A percentile compares a stretch with the other conserved stretches of the same genome.
Conservation (phyloP, 2,329 filamentous ascomycete species). For the Aureobasidium zeae region DNA sequence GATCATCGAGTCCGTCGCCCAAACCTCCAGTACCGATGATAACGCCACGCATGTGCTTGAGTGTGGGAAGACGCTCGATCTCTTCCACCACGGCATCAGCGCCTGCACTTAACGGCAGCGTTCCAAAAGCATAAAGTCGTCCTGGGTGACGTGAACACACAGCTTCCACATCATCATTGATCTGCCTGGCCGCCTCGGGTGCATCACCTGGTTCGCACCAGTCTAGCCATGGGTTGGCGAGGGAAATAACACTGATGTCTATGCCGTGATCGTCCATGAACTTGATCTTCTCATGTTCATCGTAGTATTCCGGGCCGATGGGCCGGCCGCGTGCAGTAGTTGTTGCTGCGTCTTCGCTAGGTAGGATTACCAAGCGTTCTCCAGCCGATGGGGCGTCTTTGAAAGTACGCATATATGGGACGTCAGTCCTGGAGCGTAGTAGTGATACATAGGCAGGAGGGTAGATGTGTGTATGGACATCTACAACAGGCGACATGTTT, state of each 20-base stretch:
- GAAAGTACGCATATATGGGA: constrained; percentile 64
- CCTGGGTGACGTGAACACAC: constrained; percentile 60
- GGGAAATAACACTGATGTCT: constrained; percentile 71
- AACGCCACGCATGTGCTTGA: constrained; percentile 69
- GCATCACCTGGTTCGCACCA: constrained; percentile 59
- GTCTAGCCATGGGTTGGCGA: constrained; percentile 92
- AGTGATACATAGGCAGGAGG: constrained; percentile 51
- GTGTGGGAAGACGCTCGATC: constrained; percentile 50
- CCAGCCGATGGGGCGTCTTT: constrained; percentile 38
- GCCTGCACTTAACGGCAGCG: constrained; percentile 66
- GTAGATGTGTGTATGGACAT: constrained; percentile 57
- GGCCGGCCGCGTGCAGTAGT: constrained; percentile 59
- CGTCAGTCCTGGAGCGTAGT: constrained; percentile 47
- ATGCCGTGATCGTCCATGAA: constrained; percentile 86
- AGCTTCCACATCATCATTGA: constrained; percentile 69
- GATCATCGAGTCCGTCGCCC: constrained; percentile 72
- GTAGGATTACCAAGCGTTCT: constrained; percentile 58
- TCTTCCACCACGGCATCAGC: constrained; percentile 52
- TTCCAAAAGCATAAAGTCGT: constrained; percentile 72
- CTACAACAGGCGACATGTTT: constrained; percentile 37
- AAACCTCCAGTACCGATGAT: constrained; percentile 80
- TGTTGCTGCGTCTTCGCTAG: constrained; percentile 35
- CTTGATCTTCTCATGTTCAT: constrained; percentile 65
- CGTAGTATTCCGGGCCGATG: constrained; percentile 73
- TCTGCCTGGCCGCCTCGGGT: constrained; percentile 50